Base-by-base conservation (phyloP, 257 asterid species). In the Plectranthus barbatus region DNA sequence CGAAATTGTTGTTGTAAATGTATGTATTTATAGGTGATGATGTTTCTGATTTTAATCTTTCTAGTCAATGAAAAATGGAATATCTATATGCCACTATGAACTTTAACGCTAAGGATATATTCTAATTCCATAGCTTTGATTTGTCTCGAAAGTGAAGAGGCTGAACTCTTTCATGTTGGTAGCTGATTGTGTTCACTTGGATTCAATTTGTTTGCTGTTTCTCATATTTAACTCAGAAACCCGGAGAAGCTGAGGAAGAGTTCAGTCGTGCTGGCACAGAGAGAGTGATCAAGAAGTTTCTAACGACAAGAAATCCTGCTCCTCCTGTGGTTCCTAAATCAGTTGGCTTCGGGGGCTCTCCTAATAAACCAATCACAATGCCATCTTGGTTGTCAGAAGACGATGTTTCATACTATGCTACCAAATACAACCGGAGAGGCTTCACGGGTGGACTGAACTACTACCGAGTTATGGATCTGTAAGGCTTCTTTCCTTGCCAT, bases 401-500 rank as follows among this genome's bases (percentile, higher is more conserved):
- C 14, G 98, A 92, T 50, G 84, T 81, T 50, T 64, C 74, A 6
- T 88, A 83, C 64, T 92, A 84, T 58, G 90, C 84, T 29, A 72
- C 36, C 52, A 88, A 92, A 50, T 92, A 79, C 72, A 53, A 74
- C 70, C 77, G 80, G 69, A 77, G 29, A 50, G 98, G 97, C 55
- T 92, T 92, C 80, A 88, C 97, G 0, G 98, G 98, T 53, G 95
- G 93, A 70, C 77, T 92, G 75, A 92, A 92, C 80, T 88, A 86
- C 76, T 92, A 89, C 76, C 86, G 98, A 74, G 97, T 73, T 7
- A 56, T 91, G 82, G 89, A 91, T 74, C 68, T 91, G 97, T 91
- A 82, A 84, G 95, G 65, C 74, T 37, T 24, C 12, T 47, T 36
- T 47, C 48, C 20, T 20, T 40, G 20, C 39, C n/a, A n/a, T n/a